phyloP scores from a whole-genome alignment of 2,329 filamentous ascomycete genomes.

The Aspergillus pseudoviridinutans region DNA sequence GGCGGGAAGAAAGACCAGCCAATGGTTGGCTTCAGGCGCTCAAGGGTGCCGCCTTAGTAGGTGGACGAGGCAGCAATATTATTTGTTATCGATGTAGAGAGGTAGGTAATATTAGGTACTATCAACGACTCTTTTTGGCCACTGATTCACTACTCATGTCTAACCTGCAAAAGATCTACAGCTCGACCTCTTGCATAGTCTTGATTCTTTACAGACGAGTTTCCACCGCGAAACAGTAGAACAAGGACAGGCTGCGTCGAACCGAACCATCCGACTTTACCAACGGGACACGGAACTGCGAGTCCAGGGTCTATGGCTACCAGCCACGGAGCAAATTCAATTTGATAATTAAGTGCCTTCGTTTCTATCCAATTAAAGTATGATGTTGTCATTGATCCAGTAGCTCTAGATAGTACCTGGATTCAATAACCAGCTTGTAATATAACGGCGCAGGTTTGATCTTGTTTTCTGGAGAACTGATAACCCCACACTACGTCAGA shows the following conservation, averaged over 20 bases:
- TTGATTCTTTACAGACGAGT: background rate
- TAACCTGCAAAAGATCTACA: background rate
- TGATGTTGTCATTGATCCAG: background rate
- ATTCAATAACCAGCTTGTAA: background rate
- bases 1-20: conserved; percentile 4
- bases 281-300: background rate
- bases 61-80: background rate
- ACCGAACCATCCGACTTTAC: background rate
- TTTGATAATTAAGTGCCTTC: background rate
- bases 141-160: no score
- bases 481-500: background rate
- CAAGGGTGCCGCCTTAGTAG: background rate
- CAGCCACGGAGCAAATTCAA: background rate
- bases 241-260: background rate
- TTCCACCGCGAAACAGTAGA: background rate
- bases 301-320: background rate
- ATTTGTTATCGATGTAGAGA: no score
- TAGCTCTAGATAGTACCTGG: background rate
- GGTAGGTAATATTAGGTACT: no score
- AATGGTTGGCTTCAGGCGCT: background rate
- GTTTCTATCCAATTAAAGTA: background rate
- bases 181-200: background rate
- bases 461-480: background rate
- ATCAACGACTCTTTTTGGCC: no score
- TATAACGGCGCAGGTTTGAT: background rate